Base-by-base conservation (phyloP, 352 stramenopile species). In the Thalassiosira mediterranea region DNA sequence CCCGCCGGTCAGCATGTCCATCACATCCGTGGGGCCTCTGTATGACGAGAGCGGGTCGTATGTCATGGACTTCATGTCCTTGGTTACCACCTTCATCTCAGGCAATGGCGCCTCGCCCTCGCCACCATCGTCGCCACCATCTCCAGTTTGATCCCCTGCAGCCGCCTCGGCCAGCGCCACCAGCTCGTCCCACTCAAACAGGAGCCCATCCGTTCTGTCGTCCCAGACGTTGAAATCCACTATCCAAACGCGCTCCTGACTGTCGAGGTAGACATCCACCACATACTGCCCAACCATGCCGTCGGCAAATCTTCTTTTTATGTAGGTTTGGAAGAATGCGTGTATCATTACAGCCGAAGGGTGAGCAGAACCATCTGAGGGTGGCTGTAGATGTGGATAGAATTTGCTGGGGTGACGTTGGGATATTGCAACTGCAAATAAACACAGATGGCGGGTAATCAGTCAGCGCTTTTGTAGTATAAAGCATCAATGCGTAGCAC, bases 171-270 rank as follows among this genome's bases (percentile, higher is more conserved):
- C 71, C 42, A 90, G 57, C 5, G 37, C 40, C 3, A 52, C 34
- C 25, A 94, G 49, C 68, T 98, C 95, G 4, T 91, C 76, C 95
- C 95, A 98, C 19, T 91, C 88, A 79, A 97, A 98, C 25, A 98
- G 72, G n/a, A 98, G 86, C 28, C 93, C 79, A 77, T 98, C 95
- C 0, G 96, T 98, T n/a, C 95, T 88, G 13, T 31, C 75, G 13
- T 92, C 91, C 86, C 96, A 98, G 10, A 97, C 91, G 83, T 98
- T 98, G 63, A 98, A 96, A 86, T 98, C 96, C 19, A 98, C 49
- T 15, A 98, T 78, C 75, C 94, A 97, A 25, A 97, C 93, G 37
- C 93, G 88, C 69, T 94, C 84, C 46, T 95, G 88, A 76, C 96
- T 97, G 85, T 98, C 95, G 23, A 98, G 78, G 72, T 98, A 98